These are phyloP conservation scores for Bromus sterilis DNA, from an alignment of 176 grass and related monocot species.

Conservation along the genomic window DNA sequence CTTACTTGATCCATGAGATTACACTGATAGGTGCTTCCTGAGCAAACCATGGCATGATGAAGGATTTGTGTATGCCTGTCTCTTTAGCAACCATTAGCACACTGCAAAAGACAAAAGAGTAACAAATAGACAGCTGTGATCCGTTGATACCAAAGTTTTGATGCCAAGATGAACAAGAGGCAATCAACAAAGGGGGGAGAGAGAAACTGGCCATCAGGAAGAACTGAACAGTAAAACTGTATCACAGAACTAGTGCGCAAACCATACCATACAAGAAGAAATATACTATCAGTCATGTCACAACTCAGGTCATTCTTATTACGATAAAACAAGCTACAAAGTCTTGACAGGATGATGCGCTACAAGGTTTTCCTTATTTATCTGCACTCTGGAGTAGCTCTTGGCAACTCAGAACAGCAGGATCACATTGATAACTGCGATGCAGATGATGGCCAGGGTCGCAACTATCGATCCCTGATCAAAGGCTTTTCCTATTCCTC, in stretches of 20 bases:
- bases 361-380: constrained; percentile 19
- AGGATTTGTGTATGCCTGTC: constrained; percentile 75
- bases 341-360: not conserved
- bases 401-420: constrained; percentile 50
- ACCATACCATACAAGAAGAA: not conserved
- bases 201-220: not conserved
- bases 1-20: constrained; percentile 93
- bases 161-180: not conserved
- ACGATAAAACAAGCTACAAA: not conserved
- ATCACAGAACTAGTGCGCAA: not conserved
- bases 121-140: not conserved
- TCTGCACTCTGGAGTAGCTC: not conserved
- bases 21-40: constrained; percentile 61
- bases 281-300: not conserved
- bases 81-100: constrained; percentile 62
- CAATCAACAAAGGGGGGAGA: not conserved
- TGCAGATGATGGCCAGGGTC: constrained; percentile 65
- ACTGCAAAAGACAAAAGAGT: constrained; percentile 40
- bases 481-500: constrained; percentile 55
- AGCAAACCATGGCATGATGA: constrained; percentile 77
- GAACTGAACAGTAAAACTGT: not conserved
- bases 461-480: constrained; percentile 72
- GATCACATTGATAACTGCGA: constrained; percentile 31
- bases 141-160: not conserved
- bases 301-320: not conserved